Percentiles rank a stretch among this genome's conserved stretches.
Evolutionary conservation across 2,329 filamentous ascomycete species (phyloP).

Genomic region (Chaetomium sp.): DNA sequence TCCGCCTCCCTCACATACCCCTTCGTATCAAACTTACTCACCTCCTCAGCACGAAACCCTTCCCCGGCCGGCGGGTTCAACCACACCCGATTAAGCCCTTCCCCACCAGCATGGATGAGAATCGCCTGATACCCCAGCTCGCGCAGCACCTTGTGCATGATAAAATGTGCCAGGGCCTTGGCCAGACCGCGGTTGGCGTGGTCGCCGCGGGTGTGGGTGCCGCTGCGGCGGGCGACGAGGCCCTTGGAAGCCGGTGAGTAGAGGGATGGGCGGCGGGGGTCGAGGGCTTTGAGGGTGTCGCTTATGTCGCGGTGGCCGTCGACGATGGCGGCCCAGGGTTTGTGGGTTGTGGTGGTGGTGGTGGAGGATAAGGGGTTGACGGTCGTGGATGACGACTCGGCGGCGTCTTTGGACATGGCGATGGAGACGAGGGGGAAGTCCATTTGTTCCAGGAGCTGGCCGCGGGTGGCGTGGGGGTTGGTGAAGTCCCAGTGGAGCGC

Average conservation of each 20-base stretch:
- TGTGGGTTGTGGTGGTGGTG: no score
- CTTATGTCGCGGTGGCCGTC: neutral
- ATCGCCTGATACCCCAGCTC: neutral
- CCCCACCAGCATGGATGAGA: neutral
- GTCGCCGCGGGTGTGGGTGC: neutral
- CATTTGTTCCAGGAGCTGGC: slow-evolving; percentile 2
- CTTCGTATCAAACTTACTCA: neutral
- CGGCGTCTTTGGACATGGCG: neutral
- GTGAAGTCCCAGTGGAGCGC: neutral
- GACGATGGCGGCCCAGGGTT: neutral
- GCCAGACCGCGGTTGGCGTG: neutral
- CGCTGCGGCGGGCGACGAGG: neutral
- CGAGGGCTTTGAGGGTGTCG: neutral
- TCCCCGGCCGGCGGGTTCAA: neutral
- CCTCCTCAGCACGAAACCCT: neutral
- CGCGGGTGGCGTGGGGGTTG: neutral
- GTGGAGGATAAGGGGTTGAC: no score
- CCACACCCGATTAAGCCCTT: neutral
- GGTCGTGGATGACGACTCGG: no score
- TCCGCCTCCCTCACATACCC: neutral
- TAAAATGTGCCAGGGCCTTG: neutral
- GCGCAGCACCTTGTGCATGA: neutral
- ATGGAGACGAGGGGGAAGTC: slow-evolving; percentile 4
- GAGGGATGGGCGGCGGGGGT: neutral
- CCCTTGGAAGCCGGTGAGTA: neutral